phyloP scores from a whole-genome alignment of 805 yeast species.

The Candida berthetii region DNA sequence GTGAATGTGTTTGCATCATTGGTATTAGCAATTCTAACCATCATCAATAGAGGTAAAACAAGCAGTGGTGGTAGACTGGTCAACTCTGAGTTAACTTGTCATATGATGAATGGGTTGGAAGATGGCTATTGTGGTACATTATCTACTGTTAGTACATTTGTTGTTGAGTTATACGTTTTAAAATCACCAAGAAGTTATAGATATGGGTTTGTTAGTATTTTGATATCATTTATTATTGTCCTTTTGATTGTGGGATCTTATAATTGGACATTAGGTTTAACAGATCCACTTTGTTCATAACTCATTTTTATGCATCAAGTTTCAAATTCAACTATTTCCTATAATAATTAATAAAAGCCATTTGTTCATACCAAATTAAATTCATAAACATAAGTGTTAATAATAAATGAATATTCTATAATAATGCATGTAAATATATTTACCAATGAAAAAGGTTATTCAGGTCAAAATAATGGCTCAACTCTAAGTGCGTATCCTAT shows the following conservation, averaged over 20 bases:
- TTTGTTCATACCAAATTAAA: too few relatives aligned
- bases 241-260: conserved; percentile 66
- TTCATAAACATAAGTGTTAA: not conserved
- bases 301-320: too few relatives aligned
- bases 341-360: too few relatives aligned
- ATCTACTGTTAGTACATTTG: conserved; percentile 74
- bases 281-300: conserved; percentile 14
- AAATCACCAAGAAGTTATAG: conserved; percentile 30
- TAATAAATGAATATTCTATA: too few relatives aligned
- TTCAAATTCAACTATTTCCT: too few relatives aligned
- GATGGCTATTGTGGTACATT: conserved; percentile 69
- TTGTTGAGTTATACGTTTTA: conserved; percentile 51
- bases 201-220: conserved; percentile 47
- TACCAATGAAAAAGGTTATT: not conserved
- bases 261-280: conserved; percentile 56
- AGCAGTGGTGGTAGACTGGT: conserved; percentile 21
- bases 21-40: conserved; percentile 35
- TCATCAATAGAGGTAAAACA: conserved; percentile 38
- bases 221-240: conserved; percentile 38
- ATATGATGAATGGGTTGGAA: conserved; percentile 44
- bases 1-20: conserved; percentile 43
- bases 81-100: conserved; percentile 32
- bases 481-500: not conserved
- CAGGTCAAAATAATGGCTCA: not conserved
- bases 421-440: too few relatives aligned